Base-by-base conservation (phyloP, 345 rosid genomes). In the Toxicodendron radicans region DNA sequence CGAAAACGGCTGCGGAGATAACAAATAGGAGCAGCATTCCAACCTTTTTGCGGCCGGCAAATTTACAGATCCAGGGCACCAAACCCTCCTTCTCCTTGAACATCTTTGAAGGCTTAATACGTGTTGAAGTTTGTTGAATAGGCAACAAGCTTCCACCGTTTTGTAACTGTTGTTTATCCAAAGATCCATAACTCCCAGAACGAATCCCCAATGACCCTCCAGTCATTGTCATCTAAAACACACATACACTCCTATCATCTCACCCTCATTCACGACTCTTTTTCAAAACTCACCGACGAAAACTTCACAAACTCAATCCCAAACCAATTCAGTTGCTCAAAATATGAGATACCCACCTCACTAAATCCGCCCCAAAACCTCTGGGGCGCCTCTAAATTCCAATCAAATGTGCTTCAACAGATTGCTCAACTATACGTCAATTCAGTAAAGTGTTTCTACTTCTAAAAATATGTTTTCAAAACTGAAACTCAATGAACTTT, bases 11-110 rank as follows among this genome's bases (percentile, higher is more conserved):
- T 16, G 95, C 94, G 8, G 99, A 93, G 82, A 93, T 84, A 45
- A 83, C 49, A 76, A 91, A 92, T 72, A 96, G 95, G 38, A 96
- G 84, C 79, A 90, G 73, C 99, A 92, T 96, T 75, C 99, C 98
- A 6, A 96, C 90, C 80, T 90, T 93, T 86, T 88, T 96, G 58
- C 97, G 92, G 52, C 98, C 98, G 17, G 90, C 97, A 80, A 90
- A 84, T 80, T 96, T 96, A 78, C 81, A 86, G 97, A 96, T 90
- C 97, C 97, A 92, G 79, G 79, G 91, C 74, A 86, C 71, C 78
- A 92, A 49, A 18, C 88, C 86, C 66, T 90, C 99, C 73, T 88
- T 93, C 64, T 93, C 97, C 85, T 90, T 96, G 56, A 85, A 81
- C 97, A 90, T 84, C 90, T 93, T 93, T 16, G 82, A 81, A 61